These are phyloP conservation scores for Patellaria atrata DNA, from an alignment of 495 filamentous ascomycete genomes.

Conservation along the genomic window DNA sequence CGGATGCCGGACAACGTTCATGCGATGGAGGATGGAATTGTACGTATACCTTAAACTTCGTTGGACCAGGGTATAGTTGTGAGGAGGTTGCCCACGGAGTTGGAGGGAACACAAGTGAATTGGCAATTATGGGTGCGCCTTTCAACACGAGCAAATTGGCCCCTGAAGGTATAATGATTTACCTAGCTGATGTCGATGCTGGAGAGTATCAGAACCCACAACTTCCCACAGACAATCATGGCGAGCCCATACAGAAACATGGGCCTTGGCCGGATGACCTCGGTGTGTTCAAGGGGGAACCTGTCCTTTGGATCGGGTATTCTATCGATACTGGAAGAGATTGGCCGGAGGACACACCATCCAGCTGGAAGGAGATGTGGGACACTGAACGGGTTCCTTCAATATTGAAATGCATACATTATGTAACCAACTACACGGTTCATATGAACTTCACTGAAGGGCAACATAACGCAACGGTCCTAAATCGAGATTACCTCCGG, in stretches of 20 bases:
- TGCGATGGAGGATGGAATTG: slow-evolving; percentile 26
- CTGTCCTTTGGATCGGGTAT: slow-evolving; percentile 29
- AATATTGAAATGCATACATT: slow-evolving; percentile 24
- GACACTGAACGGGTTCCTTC: slow-evolving; percentile 15
- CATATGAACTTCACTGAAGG: slow-evolving; percentile 12
- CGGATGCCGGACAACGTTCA: slow-evolving; percentile 6
- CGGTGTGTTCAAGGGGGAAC: slow-evolving; percentile 26
- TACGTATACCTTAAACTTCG: slow-evolving; percentile 22
- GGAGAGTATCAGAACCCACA: slow-evolving; percentile 18
- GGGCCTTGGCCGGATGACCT: slow-evolving; percentile 13
- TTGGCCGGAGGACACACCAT: slow-evolving; percentile 7
- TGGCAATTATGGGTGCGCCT: slow-evolving; percentile 5
- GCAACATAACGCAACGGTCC: slow-evolving; percentile 7
- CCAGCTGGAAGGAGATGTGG: slow-evolving; percentile 16
- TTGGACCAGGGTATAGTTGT: slow-evolving; percentile 29
- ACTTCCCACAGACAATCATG: slow-evolving; percentile 7
- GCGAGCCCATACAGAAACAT: slow-evolving; percentile 4
- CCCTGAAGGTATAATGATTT: slow-evolving; percentile 22
- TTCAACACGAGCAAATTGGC: slow-evolving; percentile 19
- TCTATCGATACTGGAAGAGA: slow-evolving; percentile 21
- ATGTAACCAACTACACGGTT: slow-evolving; percentile 24
- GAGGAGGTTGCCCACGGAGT: slow-evolving; percentile 16
- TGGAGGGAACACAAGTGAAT: slow-evolving; percentile 3
- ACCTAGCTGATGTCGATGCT: slow-evolving; percentile 19
- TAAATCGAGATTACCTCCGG: slow-evolving; percentile 10